These are phyloP conservation scores for Eutrema heterophyllum DNA, from an alignment of 345 rosid genomes.

Conservation along the genomic window DNA sequence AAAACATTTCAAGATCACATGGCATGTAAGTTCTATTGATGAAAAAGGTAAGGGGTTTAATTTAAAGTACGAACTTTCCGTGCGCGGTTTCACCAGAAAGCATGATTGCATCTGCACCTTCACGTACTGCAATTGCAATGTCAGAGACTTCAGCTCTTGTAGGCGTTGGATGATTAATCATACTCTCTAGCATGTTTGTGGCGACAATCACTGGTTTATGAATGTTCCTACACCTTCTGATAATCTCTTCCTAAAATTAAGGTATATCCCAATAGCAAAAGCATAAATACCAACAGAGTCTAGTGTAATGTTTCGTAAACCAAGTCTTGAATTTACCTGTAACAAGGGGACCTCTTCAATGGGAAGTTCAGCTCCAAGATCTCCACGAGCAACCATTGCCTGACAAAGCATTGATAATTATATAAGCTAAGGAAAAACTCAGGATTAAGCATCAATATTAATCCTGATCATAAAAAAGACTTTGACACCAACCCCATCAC, in stretches of 20 bases:
- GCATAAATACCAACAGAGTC: neutral
- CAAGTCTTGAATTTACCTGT: slow-evolving; percentile 49
- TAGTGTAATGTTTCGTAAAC: neutral
- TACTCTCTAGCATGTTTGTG: slow-evolving; percentile 96
- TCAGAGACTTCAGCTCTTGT: slow-evolving; percentile 99
- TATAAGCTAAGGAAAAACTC: neutral
- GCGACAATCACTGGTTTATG: slow-evolving; percentile 94
- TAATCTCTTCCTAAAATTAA: slow-evolving; percentile 70
- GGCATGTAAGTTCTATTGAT: neutral
- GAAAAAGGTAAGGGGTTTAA: neutral
- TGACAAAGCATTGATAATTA: slow-evolving; percentile 13
- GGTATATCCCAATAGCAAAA: neutral
- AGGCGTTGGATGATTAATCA: slow-evolving; percentile 97
- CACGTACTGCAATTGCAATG: slow-evolving; percentile 92
- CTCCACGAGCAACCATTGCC: slow-evolving; percentile 99
- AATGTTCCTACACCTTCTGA: slow-evolving; percentile 82
- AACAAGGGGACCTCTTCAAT: slow-evolving; percentile 90
- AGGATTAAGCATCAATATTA: neutral
- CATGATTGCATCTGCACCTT: slow-evolving; percentile 97
- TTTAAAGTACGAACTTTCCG: slow-evolving; percentile 60
- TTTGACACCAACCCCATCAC: slow-evolving; percentile 80
- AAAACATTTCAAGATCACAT: slow-evolving; percentile 1
- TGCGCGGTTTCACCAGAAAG: slow-evolving; percentile 99
- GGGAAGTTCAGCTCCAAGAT: slow-evolving; percentile 99
- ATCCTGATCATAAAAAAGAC: slow-evolving; percentile 2